phyloP scores from a whole-genome alignment of 345 rosid genomes.

The Linum trigynum region DNA sequence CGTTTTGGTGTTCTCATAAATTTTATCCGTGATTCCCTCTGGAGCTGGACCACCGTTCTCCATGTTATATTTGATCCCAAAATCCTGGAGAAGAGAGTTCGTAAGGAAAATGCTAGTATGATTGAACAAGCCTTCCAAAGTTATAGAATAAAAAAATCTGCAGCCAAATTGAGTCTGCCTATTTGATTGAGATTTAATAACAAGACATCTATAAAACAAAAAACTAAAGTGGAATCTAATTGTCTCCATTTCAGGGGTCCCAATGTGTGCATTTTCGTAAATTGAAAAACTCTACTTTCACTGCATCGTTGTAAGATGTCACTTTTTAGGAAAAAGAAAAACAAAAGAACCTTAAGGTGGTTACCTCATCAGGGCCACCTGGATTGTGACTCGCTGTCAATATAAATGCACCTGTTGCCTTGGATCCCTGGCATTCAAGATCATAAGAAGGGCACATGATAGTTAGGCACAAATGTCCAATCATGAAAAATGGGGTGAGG shows the following conservation, averaged over 20 bases:
- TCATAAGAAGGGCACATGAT: constrained; percentile 5
- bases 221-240: not conserved
- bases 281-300: not conserved
- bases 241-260: not conserved
- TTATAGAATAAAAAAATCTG: not conserved
- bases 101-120: not conserved
- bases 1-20: constrained; percentile 87
- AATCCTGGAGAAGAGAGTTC: constrained; percentile 45
- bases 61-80: constrained; percentile 99
- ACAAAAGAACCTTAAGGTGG: not conserved
- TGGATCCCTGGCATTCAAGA: constrained; percentile 64
- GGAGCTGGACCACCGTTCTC: constrained; percentile 99
- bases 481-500: not conserved
- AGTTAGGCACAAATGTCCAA: not conserved
- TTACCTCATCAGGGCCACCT: constrained; percentile 97
- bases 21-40: constrained; percentile 87
- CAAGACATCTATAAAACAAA: not conserved
- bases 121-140: not conserved
- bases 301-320: not conserved
- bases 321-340: not conserved
- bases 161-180: too few species aligned
- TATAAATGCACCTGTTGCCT: constrained; percentile 87
- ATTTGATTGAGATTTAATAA: not conserved
- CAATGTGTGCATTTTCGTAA: not conserved
- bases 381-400: constrained; percentile 99